phyloP scores from a whole-genome alignment of 805 yeast species.

The Saccharomyces mikatae region DNA sequence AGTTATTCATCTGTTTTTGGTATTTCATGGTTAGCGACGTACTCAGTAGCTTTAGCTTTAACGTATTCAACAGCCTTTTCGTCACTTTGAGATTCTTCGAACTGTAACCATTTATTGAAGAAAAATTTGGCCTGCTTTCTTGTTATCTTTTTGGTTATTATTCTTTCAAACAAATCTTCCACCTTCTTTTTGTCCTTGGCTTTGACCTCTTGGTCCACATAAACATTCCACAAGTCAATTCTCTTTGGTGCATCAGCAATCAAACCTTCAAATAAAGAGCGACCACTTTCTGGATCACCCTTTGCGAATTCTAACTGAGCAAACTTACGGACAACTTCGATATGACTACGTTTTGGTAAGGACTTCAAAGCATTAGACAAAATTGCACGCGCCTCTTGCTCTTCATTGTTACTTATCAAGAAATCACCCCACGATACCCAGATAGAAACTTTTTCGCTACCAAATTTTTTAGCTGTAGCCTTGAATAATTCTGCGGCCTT shows the following conservation, averaged over 20 bases:
- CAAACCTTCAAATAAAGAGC: slow-evolving; percentile 89
- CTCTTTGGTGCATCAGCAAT: slow-evolving; percentile 84
- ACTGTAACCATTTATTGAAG: slow-evolving; percentile 84
- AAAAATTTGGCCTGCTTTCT: slow-evolving; percentile 90
- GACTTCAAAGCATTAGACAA: slow-evolving; percentile 65
- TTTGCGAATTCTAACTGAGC: slow-evolving; percentile 79
- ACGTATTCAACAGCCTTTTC: slow-evolving; percentile 70
- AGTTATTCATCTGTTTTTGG: slow-evolving; percentile 3
- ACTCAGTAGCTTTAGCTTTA: slow-evolving; percentile 84
- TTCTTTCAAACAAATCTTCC: slow-evolving; percentile 78
- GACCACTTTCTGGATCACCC: slow-evolving; percentile 91
- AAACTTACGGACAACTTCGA: slow-evolving; percentile 77
- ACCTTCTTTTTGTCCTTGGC: slow-evolving; percentile 54
- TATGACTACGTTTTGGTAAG: slow-evolving; percentile 63
- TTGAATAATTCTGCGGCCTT: slow-evolving; percentile 65
- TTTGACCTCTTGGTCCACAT: slow-evolving; percentile 88
- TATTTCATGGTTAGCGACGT: slow-evolving; percentile 34
- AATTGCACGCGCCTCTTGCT: slow-evolving; percentile 60
- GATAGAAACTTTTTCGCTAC: slow-evolving; percentile 52
- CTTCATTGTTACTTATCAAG: slow-evolving; percentile 48
- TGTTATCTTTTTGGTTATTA: slow-evolving; percentile 52
- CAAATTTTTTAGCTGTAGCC: slow-evolving; percentile 70
- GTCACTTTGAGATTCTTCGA: slow-evolving; percentile 64
- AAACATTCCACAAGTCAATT: slow-evolving; percentile 91
- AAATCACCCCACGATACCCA: slow-evolving; percentile 82